Evolutionary conservation across 2,329 filamentous ascomycete genomes (phyloP).

Genomic region (Xylariales sp.): DNA sequence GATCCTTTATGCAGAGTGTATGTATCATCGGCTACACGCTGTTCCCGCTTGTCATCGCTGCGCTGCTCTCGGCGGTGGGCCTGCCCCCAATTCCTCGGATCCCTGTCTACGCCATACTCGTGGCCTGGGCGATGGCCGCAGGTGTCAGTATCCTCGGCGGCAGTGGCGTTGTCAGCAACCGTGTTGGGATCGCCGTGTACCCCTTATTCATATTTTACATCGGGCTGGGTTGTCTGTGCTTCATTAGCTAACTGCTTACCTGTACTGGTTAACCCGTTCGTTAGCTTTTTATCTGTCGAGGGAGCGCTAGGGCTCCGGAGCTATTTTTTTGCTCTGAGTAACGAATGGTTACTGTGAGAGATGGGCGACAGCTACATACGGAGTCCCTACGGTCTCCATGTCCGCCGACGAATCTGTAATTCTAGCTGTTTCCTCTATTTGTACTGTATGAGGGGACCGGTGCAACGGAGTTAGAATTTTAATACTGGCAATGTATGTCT

Average conservation of each 20-base stretch:
- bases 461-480: conserved; percentile 10
- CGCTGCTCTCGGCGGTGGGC: conserved; percentile 84
- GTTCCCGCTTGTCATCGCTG: conserved; percentile 94
- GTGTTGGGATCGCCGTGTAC: conserved; percentile 93
- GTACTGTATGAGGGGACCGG: conserved; percentile 1
- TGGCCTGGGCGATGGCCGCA: conserved; percentile 93
- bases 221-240: conserved; percentile 92
- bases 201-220: conserved; percentile 96
- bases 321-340: not conserved
- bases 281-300: conserved; percentile 7
- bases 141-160: conserved; percentile 96
- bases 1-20: conserved; percentile 96
- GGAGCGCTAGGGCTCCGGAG: not conserved
- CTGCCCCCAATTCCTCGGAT: conserved; percentile 85
- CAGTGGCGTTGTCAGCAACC: conserved; percentile 93
- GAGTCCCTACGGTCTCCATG: not conserved
- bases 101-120: conserved; percentile 88
- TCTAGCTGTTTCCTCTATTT: conserved; percentile 20
- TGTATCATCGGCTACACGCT: conserved; percentile 99
- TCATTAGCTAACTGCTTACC: conserved; percentile 79
- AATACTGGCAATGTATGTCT: conserved; percentile 18
- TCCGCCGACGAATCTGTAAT: conserved; percentile 24
- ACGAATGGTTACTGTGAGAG: conserved; percentile 1
- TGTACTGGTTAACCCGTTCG: not conserved
- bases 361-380: not conserved